These are phyloP conservation scores for Omphalotus guepiniiformis DNA, from an alignment of 768 basidiomycete genomes.

Conservation along the genomic window DNA sequence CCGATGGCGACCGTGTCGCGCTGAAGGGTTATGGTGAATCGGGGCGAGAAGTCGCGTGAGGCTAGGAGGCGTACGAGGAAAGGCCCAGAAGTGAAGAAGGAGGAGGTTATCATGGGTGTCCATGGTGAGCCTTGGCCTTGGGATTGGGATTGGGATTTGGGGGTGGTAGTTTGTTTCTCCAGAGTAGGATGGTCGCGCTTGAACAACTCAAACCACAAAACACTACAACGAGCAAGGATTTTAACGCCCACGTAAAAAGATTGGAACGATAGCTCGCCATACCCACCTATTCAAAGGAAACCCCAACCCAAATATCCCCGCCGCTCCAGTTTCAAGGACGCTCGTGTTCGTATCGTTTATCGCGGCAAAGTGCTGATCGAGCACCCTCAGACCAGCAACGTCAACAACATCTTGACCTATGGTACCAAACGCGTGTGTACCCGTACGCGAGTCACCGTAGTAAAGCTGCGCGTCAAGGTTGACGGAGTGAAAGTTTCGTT, in stretches of 20 bases:
- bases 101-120: conserved; percentile 32
- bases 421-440: conserved; percentile 61
- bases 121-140: neutral
- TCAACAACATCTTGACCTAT: conserved; percentile 57
- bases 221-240: neutral
- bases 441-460: conserved; percentile 72
- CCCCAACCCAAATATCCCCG: conserved; percentile 72
- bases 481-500: conserved; percentile 45
- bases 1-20: conserved; percentile 66
- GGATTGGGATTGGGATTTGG: neutral
- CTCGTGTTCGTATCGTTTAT: conserved; percentile 68
- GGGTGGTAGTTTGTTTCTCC: no score
- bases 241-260: no score
- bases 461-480: conserved; percentile 44
- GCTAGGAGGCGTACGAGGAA: conserved; percentile 31
- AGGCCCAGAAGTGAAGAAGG: conserved; percentile 40
- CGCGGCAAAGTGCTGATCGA: conserved; percentile 58
- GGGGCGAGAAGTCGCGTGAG: conserved; percentile 25
- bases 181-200: neutral
- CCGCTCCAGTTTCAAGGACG: conserved; percentile 48
- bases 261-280: no score
- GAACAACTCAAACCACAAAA: conserved; percentile 1
- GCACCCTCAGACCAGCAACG: conserved; percentile 47
- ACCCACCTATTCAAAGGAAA: conserved; percentile 67
- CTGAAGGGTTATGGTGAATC: conserved; percentile 61